Conservation (phyloP, 306 rosid genomes). For the Vigna mungo region DNA sequence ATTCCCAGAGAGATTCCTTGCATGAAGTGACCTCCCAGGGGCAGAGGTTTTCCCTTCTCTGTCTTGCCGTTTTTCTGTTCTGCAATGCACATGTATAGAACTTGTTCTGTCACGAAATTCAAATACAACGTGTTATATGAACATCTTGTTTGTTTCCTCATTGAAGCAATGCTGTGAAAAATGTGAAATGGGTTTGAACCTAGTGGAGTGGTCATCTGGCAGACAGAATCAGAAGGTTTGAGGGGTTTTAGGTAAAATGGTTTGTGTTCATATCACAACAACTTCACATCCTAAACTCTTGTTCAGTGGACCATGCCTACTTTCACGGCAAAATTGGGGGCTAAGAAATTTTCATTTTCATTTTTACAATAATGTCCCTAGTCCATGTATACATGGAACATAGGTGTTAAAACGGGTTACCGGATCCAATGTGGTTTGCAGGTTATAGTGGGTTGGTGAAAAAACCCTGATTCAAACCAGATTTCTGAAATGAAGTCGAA, state of each 20-base stretch:
- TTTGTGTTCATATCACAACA: constrained; percentile 40
- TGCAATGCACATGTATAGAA: constrained; percentile 7
- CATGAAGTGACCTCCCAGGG: constrained; percentile 20
- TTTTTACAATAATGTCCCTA: constrained; percentile 43
- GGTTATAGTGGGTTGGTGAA: not conserved
- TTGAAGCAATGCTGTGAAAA: constrained; percentile 29
- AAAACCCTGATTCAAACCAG: not conserved
- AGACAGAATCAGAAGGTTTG: constrained; percentile 43
- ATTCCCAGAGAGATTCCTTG: constrained; percentile 48
- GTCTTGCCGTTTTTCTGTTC: constrained; percentile 39
- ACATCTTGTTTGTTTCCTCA: constrained; percentile 27
- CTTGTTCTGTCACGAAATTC: constrained; percentile 24
- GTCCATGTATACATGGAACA: not conserved
- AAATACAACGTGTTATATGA: not conserved
- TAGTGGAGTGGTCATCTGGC: constrained; percentile 33
- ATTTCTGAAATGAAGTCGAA: not conserved
- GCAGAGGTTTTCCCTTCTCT: constrained; percentile 23
- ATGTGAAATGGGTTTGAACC: constrained; percentile 33
- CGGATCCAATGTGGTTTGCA: no score
- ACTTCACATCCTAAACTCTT: constrained; percentile 44
- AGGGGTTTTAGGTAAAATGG: constrained; percentile 39
- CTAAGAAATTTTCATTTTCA: constrained; percentile 4
- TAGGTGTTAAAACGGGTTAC: not conserved
- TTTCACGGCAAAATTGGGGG: constrained; percentile 79
- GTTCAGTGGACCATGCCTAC: constrained; percentile 48